Evolutionary conservation across 2,329 filamentous ascomycete species (phyloP).

Genomic region (Zasmidium citrigriseum): DNA sequence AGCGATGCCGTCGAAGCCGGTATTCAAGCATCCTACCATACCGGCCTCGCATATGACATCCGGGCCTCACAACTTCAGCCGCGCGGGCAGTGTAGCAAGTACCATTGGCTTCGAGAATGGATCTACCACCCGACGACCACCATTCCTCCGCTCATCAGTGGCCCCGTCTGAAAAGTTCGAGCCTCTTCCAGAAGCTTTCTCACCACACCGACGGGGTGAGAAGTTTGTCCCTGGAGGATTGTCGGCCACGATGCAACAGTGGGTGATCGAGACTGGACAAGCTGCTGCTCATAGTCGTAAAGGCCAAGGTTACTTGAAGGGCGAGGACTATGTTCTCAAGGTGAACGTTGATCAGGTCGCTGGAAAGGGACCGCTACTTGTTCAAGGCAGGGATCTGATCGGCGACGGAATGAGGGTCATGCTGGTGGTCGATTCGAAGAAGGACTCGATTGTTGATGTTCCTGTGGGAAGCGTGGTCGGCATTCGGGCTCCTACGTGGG

Average conservation of each 20-base stretch:
- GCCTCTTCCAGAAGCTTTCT: conserved; percentile 55
- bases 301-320: conserved; percentile 22
- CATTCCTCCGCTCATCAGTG: conserved; percentile 40
- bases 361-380: conserved; percentile 22
- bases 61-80: conserved; percentile 14
- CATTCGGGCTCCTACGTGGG: conserved; percentile 44
- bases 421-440: conserved; percentile 23
- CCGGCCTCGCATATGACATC: conserved; percentile 18
- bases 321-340: conserved; percentile 28
- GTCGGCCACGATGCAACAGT: conserved; percentile 51
- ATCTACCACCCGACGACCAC: conserved; percentile 31
- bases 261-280: conserved; percentile 50
- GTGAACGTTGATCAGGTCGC: conserved; percentile 20
- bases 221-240: conserved; percentile 53
- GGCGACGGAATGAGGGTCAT: conserved; percentile 19
- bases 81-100: conserved; percentile 14
- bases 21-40: conserved; percentile 21
- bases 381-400: conserved; percentile 14
- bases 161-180: conserved; percentile 33
- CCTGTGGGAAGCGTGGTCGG: conserved; percentile 34
- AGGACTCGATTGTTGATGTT: conserved; percentile 26
- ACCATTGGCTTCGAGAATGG: conserved; percentile 7
- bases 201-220: conserved; percentile 52
- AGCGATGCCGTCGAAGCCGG: conserved; percentile 15
- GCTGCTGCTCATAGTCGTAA: conserved; percentile 27